Evolutionary conservation across 805 yeast species (phyloP), one percentile per base, ranked within the genome.

Genomic region (Blastobotrys peoriensis): DNA sequence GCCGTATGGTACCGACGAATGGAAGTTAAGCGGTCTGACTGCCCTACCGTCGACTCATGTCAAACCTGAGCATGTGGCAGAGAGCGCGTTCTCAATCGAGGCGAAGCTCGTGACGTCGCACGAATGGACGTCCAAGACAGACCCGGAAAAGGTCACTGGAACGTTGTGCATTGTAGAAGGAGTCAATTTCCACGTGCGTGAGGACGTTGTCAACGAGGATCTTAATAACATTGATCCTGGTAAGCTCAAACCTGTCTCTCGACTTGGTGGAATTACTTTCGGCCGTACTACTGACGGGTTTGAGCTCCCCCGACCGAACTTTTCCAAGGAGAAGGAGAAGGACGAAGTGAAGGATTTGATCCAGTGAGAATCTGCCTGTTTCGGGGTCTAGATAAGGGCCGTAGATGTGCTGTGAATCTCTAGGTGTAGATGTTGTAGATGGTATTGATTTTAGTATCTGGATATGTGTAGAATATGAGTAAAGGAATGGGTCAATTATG

Each of bases 1-100:
- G 1, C 83, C 83, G 3, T 37, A 55, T 0, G 75, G 64, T 2
- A 66, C 71, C 13, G 74, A 73, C 49, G 86, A 79, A 57, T 80
- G 81, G 78, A 64, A 70, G 44, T 57, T 75, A 33, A 55, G 73
- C 17, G 83, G 84, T 0, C 63, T 79, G 46, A 75, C 80, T 1
- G 75, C 74, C 2, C 49, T 59, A 10, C 54, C 62, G 2, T 73
- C 81, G 0, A 53, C 53, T 0, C 55, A 60, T 6, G 84, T 80
- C 35, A 69, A 65, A 40, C 73, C 83, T 0, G 68, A 76, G 5
- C 76, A 72, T 53, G 85, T 80, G 3, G 78, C 76, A 0, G 85
- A 80, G 49, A 70, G 79, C 38, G 81, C 78, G 3, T 78, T 80
- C 53, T 71, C 79, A 5, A 52, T 79, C 10, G 86, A 79, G 57